Conservation (phyloP, 2,329 filamentous ascomycete genomes). For the Aquanectria penicillioides region DNA sequence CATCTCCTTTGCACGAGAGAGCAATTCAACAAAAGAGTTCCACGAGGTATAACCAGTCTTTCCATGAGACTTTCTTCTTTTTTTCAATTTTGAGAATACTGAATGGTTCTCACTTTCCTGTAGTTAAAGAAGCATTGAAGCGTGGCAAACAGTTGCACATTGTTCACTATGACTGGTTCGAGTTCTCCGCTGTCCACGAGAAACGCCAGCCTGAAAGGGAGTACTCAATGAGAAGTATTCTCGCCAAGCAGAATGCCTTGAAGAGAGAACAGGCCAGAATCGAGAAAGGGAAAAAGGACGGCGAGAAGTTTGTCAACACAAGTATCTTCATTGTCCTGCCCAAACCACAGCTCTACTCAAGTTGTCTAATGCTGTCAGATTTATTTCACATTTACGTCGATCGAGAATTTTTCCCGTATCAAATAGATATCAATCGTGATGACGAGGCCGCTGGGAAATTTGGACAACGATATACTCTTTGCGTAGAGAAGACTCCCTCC, state of each 20-base stretch:
- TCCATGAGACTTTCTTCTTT: not conserved
- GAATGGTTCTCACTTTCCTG: not conserved
- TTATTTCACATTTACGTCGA: constrained; percentile 75
- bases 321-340: constrained; percentile 50
- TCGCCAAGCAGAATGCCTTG: constrained; percentile 43
- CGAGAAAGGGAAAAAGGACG: constrained; percentile 52
- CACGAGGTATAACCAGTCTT: constrained; percentile 46
- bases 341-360: not conserved
- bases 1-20: constrained; percentile 76
- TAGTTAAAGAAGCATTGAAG: constrained; percentile 52
- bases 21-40: constrained; percentile 62
- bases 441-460: constrained; percentile 53
- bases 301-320: constrained; percentile 57
- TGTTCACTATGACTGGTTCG: constrained; percentile 63
- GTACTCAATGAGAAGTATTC: constrained; percentile 54
- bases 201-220: constrained; percentile 44
- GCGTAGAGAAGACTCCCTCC: constrained; percentile 55
- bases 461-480: constrained; percentile 68
- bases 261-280: constrained; percentile 46
- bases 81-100: not conserved
- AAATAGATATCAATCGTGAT: constrained; percentile 68
- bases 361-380: constrained; percentile 49
- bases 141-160: constrained; percentile 51
- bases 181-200: constrained; percentile 53
- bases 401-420: constrained; percentile 69